Percentiles rank a stretch among this genome's conserved stretches.
phyloP scores from a whole-genome alignment of 345 rosid species.

The Aquilaria sinensis region DNA sequence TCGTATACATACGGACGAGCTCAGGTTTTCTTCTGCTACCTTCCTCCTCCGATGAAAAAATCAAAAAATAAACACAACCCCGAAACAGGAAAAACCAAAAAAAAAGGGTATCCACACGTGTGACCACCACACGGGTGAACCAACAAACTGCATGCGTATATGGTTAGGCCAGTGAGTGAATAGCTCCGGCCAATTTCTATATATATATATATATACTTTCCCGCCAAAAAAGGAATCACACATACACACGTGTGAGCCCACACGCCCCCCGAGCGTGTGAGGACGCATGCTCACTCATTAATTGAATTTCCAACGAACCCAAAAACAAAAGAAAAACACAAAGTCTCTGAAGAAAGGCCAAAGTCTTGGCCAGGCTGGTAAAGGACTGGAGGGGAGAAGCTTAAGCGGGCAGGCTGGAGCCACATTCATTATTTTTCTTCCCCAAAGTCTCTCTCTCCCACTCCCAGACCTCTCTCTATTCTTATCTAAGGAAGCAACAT shows the following conservation, averaged over 20 bases:
- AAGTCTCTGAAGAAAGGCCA: background rate
- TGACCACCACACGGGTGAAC: constrained; percentile 23
- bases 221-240: constrained; percentile 48
- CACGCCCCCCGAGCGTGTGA: constrained; percentile 16
- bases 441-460: too few species aligned
- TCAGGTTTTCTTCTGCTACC: constrained; percentile 18
- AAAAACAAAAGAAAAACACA: background rate
- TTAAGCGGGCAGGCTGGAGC: background rate
- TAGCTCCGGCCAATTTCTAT: too few species aligned
- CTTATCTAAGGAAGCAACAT: background rate
- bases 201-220: constrained; percentile 12
- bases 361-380: too few species aligned
- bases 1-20: constrained; percentile 25
- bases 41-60: constrained; percentile 12
- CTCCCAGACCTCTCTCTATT: too few species aligned
- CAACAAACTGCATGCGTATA: constrained; percentile 7
- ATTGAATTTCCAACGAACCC: constrained; percentile 15
- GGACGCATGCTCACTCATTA: constrained; percentile 2
- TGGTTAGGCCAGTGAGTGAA: constrained; percentile 19
- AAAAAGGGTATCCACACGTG: constrained; percentile 23
- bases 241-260: constrained; percentile 34
- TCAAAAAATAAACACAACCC: background rate
- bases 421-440: background rate
- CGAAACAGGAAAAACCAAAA: background rate
- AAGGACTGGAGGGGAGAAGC: too few species aligned